Percentiles rank a stretch among this genome's conserved stretches.
phyloP scores from a whole-genome alignment of 2,329 filamentous ascomycete genomes.

The Sodiomyces alkalinus region DNA sequence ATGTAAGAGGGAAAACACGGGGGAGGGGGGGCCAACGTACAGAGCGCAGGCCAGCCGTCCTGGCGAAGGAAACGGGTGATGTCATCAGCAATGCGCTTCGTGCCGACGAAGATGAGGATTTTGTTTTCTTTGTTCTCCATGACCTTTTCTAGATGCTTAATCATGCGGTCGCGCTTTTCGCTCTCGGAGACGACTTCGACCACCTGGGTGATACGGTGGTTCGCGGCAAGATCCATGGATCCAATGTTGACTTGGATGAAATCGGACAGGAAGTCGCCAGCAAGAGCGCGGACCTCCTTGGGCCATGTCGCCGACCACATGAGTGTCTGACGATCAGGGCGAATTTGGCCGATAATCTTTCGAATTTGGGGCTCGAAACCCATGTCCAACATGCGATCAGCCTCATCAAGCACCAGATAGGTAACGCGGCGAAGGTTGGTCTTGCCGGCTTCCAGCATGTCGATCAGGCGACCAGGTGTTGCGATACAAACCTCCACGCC shows the following conservation, averaged over 20 bases:
- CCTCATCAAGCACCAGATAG: conserved; percentile 95
- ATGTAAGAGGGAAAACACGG: too few species aligned
- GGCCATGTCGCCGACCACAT: conserved; percentile 99
- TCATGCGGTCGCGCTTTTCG: conserved; percentile 96
- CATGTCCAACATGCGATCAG: conserved; percentile 99
- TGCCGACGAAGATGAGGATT: conserved; percentile 83
- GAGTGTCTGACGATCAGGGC: conserved; percentile 94
- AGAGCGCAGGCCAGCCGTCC: conserved; percentile 88
- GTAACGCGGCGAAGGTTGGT: conserved; percentile 97
- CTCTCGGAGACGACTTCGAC: conserved; percentile 93
- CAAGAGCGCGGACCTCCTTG: conserved; percentile 90
- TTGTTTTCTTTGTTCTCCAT: conserved; percentile 97
- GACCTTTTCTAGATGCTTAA: conserved; percentile 92
- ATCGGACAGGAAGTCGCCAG: conserved; percentile 78
- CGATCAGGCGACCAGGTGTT: conserved; percentile 91
- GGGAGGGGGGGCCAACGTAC: too few species aligned
- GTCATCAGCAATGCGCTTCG: conserved; percentile 92
- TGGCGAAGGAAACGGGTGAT: conserved; percentile 96
- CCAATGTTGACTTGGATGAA: conserved; percentile 99
- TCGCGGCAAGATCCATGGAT: conserved; percentile 88
- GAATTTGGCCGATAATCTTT: conserved; percentile 96
- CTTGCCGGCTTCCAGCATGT: conserved; percentile 96
- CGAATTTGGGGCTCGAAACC: conserved; percentile 99
- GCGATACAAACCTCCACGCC: conserved; percentile 98
- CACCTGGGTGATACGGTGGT: conserved; percentile 94